phyloP scores from a whole-genome alignment of 2,329 filamentous ascomycete genomes.

The Cadophora sp. region DNA sequence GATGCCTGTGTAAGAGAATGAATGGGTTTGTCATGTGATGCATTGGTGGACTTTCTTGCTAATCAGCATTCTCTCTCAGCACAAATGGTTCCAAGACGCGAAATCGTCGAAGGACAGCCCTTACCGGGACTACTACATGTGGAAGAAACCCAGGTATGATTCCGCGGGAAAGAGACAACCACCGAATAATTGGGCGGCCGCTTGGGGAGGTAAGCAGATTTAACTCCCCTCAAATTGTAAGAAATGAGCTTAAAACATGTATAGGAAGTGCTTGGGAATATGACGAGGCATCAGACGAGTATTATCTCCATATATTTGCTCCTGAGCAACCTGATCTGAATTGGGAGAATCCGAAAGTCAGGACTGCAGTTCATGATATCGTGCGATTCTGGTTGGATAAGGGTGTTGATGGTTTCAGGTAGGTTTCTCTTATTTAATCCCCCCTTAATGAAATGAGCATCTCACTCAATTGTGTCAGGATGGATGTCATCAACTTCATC shows the following conservation, averaged over 20 bases:
- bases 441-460: not conserved
- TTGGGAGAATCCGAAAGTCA: slow-evolving; percentile 73
- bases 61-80: slow-evolving; percentile 44
- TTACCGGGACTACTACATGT: slow-evolving; percentile 71
- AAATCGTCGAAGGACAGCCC: slow-evolving; percentile 54
- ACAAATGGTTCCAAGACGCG: slow-evolving; percentile 64
- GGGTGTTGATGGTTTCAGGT: slow-evolving; percentile 59
- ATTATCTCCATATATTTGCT: slow-evolving; percentile 68
- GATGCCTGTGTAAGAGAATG: slow-evolving; percentile 22
- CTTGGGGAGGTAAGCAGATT: slow-evolving; percentile 52
- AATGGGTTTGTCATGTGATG: slow-evolving; percentile 12
- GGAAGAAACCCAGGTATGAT: slow-evolving; percentile 52
- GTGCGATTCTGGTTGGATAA: slow-evolving; percentile 78
- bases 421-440: not conserved
- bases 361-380: slow-evolving; percentile 71
- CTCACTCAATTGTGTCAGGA: slow-evolving; percentile 46
- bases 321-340: slow-evolving; percentile 78
- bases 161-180: slow-evolving; percentile 47
- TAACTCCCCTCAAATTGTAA: not conserved
- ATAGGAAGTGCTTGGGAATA: slow-evolving; percentile 57
- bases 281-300: slow-evolving; percentile 58
- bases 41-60: not conserved
- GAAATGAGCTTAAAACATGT: not conserved
- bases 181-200: slow-evolving; percentile 54
- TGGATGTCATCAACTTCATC: slow-evolving; percentile 74